These are phyloP conservation scores for Tricholoma matsutake DNA, from an alignment of 768 basidiomycete species.

Conservation along the genomic window DNA sequence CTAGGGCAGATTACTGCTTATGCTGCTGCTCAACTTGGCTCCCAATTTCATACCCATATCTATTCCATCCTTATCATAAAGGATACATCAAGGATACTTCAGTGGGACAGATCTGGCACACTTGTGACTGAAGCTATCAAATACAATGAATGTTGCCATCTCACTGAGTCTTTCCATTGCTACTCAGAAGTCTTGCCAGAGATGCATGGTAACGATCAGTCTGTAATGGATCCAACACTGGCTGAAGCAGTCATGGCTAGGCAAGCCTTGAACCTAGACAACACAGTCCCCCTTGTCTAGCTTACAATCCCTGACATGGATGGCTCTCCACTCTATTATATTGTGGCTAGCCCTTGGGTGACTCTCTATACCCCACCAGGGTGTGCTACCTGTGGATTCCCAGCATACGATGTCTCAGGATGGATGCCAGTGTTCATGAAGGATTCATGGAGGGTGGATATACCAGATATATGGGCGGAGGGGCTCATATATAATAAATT, in stretches of 20 bases:
- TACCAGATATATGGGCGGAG: background rate
- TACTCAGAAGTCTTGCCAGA: too few species aligned
- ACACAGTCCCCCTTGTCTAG: too few species aligned
- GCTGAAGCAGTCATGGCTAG: too few species aligned
- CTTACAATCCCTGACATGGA: too few species aligned
- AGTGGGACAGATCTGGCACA: too few species aligned
- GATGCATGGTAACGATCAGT: too few species aligned
- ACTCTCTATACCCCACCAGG: background rate
- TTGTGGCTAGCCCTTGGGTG: background rate
- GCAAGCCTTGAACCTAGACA: too few species aligned
- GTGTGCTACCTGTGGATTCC: background rate
- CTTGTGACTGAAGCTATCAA: too few species aligned
- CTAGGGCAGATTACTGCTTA: conserved; percentile 17
- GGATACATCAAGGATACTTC: conserved; percentile 6
- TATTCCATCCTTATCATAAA: conserved; percentile 13
- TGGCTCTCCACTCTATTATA: too few species aligned
- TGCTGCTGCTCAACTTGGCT: conserved; percentile 13
- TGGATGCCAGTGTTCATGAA: background rate
- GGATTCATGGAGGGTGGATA: background rate
- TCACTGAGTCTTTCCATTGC: too few species aligned
- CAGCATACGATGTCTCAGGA: background rate
- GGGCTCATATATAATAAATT: background rate
- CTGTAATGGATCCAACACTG: too few species aligned
- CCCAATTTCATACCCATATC: conserved; percentile 16
- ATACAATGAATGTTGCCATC: too few species aligned